Evolutionary conservation across 441 rosid species (phyloP).

Genomic region (Populus tomentosa): DNA sequence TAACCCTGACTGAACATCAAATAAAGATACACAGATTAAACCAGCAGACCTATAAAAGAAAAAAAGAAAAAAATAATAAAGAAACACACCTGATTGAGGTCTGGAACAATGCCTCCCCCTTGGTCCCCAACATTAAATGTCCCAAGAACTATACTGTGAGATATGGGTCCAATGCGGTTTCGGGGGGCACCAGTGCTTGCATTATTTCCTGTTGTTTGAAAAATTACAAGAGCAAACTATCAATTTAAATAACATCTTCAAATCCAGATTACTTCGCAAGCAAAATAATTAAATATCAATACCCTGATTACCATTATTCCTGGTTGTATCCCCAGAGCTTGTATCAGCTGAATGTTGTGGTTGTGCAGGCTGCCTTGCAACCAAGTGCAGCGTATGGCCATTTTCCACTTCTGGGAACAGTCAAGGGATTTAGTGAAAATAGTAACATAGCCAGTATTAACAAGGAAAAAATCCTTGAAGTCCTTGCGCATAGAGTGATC

Average conservation of each 20-base stretch:
- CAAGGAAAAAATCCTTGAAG: background rate
- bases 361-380: slow-evolving; percentile 73
- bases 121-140: slow-evolving; percentile 79
- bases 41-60: background rate
- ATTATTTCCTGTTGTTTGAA: slow-evolving; percentile 46
- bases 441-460: background rate
- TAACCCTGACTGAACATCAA: slow-evolving; percentile 8
- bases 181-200: slow-evolving; percentile 47
- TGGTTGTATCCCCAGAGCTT: slow-evolving; percentile 48
- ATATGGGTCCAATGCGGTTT: slow-evolving; percentile 63
- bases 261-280: background rate
- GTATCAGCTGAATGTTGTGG: slow-evolving; percentile 51
- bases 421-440: slow-evolving; percentile 35
- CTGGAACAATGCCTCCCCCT: slow-evolving; percentile 68
- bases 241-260: slow-evolving; percentile 2
- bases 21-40: background rate
- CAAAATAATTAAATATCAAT: slow-evolving; percentile 22
- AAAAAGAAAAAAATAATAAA: background rate
- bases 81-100: slow-evolving; percentile 54
- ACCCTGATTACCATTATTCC: slow-evolving; percentile 46
- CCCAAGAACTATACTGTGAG: slow-evolving; percentile 90
- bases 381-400: slow-evolving; percentile 91
- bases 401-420: slow-evolving; percentile 74
- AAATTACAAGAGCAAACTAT: background rate
- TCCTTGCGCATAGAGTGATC: background rate